Conservation (phyloP, 768 basidiomycete genomes). For the Cytidiella melzeri region DNA sequence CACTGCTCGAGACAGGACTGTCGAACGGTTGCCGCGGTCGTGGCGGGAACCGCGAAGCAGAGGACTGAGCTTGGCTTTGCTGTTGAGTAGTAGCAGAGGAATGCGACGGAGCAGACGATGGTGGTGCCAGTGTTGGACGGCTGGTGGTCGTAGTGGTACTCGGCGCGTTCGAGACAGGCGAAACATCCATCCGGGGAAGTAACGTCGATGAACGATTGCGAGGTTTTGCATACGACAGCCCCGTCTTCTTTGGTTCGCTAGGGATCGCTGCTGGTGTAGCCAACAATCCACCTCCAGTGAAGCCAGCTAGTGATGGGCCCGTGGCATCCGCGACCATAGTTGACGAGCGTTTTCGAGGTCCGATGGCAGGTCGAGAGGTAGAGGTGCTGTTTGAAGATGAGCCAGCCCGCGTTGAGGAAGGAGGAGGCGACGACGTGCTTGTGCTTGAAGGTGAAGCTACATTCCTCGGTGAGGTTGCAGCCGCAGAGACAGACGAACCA, state of each 20-base stretch:
- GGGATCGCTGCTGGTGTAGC: conserved; percentile 7
- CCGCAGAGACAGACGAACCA: background rate
- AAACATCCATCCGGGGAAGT: conserved; percentile 7
- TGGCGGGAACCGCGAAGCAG: conserved; percentile 2
- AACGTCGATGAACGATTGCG: conserved; percentile 5
- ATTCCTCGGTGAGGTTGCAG: background rate
- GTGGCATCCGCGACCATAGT: conserved; percentile 17
- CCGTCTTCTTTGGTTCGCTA: background rate
- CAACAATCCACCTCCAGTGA: conserved; percentile 22
- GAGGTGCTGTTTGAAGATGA: background rate
- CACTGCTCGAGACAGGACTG: background rate
- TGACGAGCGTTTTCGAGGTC: conserved; percentile 9
- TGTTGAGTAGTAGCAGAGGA: background rate
- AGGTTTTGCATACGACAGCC: background rate
- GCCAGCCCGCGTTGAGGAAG: no score
- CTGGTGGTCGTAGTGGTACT: conserved; percentile 4
- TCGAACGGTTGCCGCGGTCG: conserved; percentile 10
- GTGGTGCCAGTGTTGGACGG: conserved; percentile 7
- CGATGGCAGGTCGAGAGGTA: background rate
- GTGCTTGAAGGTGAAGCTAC: background rate
- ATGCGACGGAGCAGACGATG: background rate
- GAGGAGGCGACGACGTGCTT: background rate
- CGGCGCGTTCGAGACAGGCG: background rate
- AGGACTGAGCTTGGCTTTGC: conserved; percentile 2
- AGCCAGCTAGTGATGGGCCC: conserved; percentile 13